These are phyloP conservation scores for Anisodus tanguticus DNA, from an alignment of 257 asterid species.

Conservation along the genomic window DNA sequence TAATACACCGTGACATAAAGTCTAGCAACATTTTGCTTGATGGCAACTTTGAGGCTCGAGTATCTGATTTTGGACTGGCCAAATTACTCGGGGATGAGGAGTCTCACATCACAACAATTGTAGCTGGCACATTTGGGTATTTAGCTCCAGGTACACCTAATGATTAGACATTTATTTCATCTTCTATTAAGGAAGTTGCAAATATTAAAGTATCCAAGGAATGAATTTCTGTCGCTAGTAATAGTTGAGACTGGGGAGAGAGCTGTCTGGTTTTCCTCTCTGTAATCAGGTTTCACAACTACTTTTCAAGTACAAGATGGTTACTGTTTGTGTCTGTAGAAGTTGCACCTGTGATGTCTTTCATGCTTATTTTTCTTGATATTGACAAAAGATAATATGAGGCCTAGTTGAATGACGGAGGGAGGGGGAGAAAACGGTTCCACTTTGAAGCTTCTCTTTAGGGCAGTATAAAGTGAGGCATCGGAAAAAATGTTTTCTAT, in stretches of 20 bases:
- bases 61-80: constrained; percentile 95
- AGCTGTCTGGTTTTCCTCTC: background rate
- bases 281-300: background rate
- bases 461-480: background rate
- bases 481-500: background rate
- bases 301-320: background rate
- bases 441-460: background rate
- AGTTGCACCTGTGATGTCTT: constrained; percentile 11
- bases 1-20: constrained; percentile 92
- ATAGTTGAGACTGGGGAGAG: constrained; percentile 12
- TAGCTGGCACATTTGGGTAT: constrained; percentile 97
- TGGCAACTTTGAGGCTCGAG: constrained; percentile 88
- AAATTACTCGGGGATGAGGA: constrained; percentile 91
- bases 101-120: constrained; percentile 95
- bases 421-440: constrained; percentile 9
- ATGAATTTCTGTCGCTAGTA: constrained; percentile 24
- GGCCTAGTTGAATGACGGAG: background rate
- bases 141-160: constrained; percentile 82
- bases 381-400: background rate
- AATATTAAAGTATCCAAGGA: background rate
- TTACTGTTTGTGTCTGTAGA: constrained; percentile 11
- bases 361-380: constrained; percentile 9
- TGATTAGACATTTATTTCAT: background rate
- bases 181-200: background rate
- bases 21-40: constrained; percentile 94